Conservation (phyloP, 192 early-diverging fungal species). For the Nowakowskiella sp. region DNA sequence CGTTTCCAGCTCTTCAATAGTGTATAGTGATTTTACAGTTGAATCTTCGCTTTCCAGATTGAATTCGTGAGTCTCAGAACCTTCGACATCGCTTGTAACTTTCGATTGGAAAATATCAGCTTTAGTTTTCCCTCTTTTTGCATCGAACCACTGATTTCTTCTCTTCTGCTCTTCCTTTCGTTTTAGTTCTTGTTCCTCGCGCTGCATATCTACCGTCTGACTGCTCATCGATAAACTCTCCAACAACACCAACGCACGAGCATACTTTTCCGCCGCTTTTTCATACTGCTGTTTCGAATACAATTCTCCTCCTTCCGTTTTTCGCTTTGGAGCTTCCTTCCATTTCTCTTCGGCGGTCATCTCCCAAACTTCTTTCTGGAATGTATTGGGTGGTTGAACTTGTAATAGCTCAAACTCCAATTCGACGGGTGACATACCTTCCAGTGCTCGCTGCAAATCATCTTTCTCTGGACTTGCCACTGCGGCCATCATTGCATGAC, state of each 20-base stretch:
- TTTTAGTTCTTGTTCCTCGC: slow-evolving; percentile 32
- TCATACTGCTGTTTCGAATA: slow-evolving; percentile 29
- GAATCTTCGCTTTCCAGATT: neutral
- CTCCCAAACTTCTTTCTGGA: slow-evolving; percentile 41
- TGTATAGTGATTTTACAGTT: neutral
- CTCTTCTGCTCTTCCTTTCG: slow-evolving; percentile 6
- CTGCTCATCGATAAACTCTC: slow-evolving; percentile 31
- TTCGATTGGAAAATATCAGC: slow-evolving; percentile 2
- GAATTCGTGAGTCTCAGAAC: slow-evolving; percentile 10
- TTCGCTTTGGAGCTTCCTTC: slow-evolving; percentile 29
- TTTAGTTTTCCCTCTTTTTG: slow-evolving; percentile 11
- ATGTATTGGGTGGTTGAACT: slow-evolving; percentile 32
- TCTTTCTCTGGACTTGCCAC: slow-evolving; percentile 17
- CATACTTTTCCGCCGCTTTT: slow-evolving; percentile 37
- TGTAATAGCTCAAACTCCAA: slow-evolving; percentile 42
- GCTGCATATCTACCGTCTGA: too few species aligned
- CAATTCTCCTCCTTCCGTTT: slow-evolving; percentile 27
- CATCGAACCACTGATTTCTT: neutral
- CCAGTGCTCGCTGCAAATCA: slow-evolving; percentile 25
- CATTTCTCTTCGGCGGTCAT: slow-evolving; percentile 38
- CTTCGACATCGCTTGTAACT: slow-evolving; percentile 8
- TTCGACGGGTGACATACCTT: slow-evolving; percentile 33
- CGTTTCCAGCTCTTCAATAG: slow-evolving; percentile 7
- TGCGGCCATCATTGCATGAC: slow-evolving; percentile 5
- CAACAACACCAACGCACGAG: slow-evolving; percentile 32